Evolutionary conservation across 2,329 filamentous ascomycete species (phyloP), one percentile per base, ranked within the genome.

Genomic region (Ascomycota sp.): DNA sequence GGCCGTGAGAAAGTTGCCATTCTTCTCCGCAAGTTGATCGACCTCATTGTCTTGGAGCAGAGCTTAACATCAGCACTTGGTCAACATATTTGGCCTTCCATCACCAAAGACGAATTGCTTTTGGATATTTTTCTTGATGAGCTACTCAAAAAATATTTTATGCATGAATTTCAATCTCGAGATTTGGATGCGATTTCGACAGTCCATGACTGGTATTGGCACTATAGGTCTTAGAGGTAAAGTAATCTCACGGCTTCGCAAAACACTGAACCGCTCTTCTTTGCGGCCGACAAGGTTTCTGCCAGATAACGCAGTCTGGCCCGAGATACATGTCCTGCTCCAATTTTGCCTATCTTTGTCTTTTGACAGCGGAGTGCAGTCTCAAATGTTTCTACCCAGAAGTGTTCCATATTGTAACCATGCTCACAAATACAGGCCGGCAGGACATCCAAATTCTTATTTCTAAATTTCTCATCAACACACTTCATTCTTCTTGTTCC

Each of bases 331-430:
- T 42, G 60, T 76, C 27, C 52, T 78, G 21, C 53, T 78, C 29
- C 67, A 71, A 27, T 72, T 78, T 37, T 75, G 69, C 35, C 52
- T 76, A 10, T 65, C 70, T 2, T 53, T 75, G 30, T 77, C 73
- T 2, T 78, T 78, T 38, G 68, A 76, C 44, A 72, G 65, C 37
- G 67, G 70, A 15, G 61, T 73, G 10, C 73, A 78, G 45, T 63
- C 71, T 4, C 72, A 77, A 45, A 55, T 76, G 27, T 78, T 69
- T 39, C 51, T 78, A 5, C 72, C 72, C 73, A 0, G 73, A 78
- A 43, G 59, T 78, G 27, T 77, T 77, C 43, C 73, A 78, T 46
- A 58, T 77, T 29, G 69, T 76, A 34, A 76, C 73, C 0, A 75
- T 78, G 69, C 56, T 77, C 19, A 67, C 69, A 23, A 76, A 76